Evolutionary conservation across 306 rosid species (phyloP), one percentile per base, ranked within the genome.

Genomic region (Fagus sylvatica): DNA sequence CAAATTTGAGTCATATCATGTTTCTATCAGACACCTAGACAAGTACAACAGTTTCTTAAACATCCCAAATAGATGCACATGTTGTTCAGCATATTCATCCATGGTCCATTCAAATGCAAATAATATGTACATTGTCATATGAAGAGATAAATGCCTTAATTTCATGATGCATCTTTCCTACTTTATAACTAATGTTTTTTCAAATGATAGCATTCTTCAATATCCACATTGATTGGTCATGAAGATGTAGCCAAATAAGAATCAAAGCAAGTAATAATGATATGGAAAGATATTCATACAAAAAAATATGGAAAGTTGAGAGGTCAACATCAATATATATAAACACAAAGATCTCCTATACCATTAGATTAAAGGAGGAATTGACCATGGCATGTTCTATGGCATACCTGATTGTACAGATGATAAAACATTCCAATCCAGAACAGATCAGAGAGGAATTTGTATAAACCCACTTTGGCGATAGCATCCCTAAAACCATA

Each of bases 371-470:
- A 15, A 36, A 65, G 65, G 3, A 28, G 72, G 13, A 19, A 55
- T 9, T 46, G 1, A 8, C 19, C 7, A 22, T 30, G 51, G 46
- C 7, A 13, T 73, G 78, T 46, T 42, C 56, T 10, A 68, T 53
- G 3, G 56, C 66, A 69, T 80, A 89, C 93, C 93, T 91, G 96
- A 78, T 91, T 91, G 86, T 89, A 89, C 5, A 89, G 82, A 80
- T 91, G 93, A 82, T 91, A 91, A 59, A 91, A 91, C 91, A 91
- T 79, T 80, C 93, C 96, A 2, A 89, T 84, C 90, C 89, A 91
- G 84, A 91, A 89, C 19, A 91, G 81, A 83, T 91, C 96, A 12
- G 90, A 85, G 77, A 91, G 39, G 76, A 91, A 91, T 74, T 89
- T 91, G 77, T 51, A 10, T 2, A 89, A 80, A 33, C 96, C 96